These are phyloP conservation scores for Arabidopsis hybrid DNA, from an alignment of 441 rosid species.

Conservation along the genomic window DNA sequence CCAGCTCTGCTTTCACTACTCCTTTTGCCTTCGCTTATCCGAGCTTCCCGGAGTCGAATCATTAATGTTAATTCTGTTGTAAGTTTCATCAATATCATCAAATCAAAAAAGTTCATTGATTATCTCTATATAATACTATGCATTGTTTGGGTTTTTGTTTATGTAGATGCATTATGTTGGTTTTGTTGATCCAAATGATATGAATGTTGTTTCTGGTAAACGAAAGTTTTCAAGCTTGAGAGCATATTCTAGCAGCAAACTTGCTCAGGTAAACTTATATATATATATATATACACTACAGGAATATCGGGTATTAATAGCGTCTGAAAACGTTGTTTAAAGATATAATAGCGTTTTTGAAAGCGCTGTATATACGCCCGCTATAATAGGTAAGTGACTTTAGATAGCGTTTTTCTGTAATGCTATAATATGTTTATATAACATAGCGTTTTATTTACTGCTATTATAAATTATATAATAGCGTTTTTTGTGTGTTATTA, in stretches of 20 bases:
- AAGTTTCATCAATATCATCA: constrained; percentile 44
- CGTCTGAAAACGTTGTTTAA: no score
- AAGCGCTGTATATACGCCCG: no score
- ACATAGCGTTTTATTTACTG: no score
- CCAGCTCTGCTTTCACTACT: constrained; percentile 83
- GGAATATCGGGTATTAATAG: no score
- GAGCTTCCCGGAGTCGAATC: constrained; percentile 84
- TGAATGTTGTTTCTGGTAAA: constrained; percentile 72
- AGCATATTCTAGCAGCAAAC: constrained; percentile 84
- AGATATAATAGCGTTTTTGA: no score
- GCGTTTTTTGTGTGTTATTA: no score
- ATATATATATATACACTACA: no score
- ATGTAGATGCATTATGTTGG: constrained; percentile 89
- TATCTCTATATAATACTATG: constrained; percentile 7
- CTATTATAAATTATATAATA: no score
- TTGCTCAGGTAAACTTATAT: constrained; percentile 69
- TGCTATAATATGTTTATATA: no score
- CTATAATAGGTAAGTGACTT: no score
- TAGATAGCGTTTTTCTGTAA: no score
- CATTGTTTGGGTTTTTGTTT: not conserved
- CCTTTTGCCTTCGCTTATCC: constrained; percentile 86
- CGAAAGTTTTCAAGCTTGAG: constrained; percentile 74
- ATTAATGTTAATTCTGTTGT: constrained; percentile 89
- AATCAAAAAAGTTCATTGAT: not conserved
- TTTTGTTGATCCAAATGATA: constrained; percentile 80